Base-by-base conservation (phyloP, 164 flowering plant genomes). In the Euptelea pleiosperma region DNA sequence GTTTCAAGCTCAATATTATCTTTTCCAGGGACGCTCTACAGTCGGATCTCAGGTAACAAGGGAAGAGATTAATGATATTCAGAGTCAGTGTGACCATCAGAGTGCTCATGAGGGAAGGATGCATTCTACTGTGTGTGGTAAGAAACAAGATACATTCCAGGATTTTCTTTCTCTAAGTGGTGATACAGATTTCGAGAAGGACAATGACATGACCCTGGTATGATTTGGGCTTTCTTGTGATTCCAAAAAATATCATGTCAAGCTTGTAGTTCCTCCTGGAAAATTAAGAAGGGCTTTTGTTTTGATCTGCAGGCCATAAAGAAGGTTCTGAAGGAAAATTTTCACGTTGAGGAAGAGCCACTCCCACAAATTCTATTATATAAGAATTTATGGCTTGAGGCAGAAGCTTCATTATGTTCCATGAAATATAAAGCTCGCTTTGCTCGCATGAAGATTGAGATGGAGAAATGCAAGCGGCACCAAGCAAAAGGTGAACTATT, bases 301-400 rank as follows among this genome's bases (percentile, higher is more conserved):
- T 50, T 39, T 41, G 40, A 24, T 55, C 62, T 75, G 40, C 75
- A 92, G 98, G 83, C 71, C 54, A 65, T 87, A 34, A 82, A 80
- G 71, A 73, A 70, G 66, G 67, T 74, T 63, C 75, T 89, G 43
- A 57, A 44, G 58, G 82, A 87, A 64, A 81, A 81, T 69, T 72
- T 82, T 56, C 51, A 50, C 37, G 76, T 59, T 1, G 75, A 74
- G 33, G 82, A 72, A 57, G 86, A 71, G 35, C 44, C 52, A 18
- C 57, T 69, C 6, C 77, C 79, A 9, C 79, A 80, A 64, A 53
- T 62, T 65, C 70, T 72, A 24, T 52, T 89, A 35, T 87, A 77
- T 58, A 89, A 79, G 75, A 83, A 78, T 69, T 70, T 89, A 22
- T 92, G 98, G 98, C 85, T 92, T 16, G 93, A 92, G 65, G 87